Base-by-base conservation (phyloP, 768 basidiomycete species). In the Tylopilus sp. region DNA sequence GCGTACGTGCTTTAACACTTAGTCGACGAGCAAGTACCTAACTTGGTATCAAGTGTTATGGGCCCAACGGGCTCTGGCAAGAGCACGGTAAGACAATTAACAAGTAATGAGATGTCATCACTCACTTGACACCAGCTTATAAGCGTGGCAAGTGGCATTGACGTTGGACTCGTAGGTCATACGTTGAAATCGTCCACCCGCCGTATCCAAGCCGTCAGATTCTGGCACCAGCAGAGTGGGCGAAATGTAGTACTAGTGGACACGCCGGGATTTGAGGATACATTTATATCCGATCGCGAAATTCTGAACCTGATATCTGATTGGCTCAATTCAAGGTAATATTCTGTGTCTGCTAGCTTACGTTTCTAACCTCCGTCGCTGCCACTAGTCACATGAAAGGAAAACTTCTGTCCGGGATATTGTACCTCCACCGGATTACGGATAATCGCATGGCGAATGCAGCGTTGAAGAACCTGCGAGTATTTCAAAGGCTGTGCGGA, bases 401-500 rank as follows among this genome's bases (percentile, higher is more conserved):
- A n/a, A n/a, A n/a, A n/a, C n/a, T n/a, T n/a, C n/a, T n/a, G n/a
- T n/a, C n/a, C n/a, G n/a, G n/a, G n/a, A n/a, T n/a, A n/a, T n/a
- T n/a, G n/a, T n/a, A n/a, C n/a, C n/a, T n/a, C n/a, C n/a, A n/a
- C n/a, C n/a, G n/a, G n/a, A n/a, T n/a, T n/a, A n/a, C n/a, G n/a
- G n/a, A n/a, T n/a, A n/a, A n/a, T n/a, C n/a, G n/a, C n/a, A n/a
- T n/a, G n/a, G n/a, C n/a, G n/a, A n/a, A n/a, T n/a, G n/a, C 68
- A 2, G 60, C 71, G 0, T 47, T 65, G 25, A 71, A 60, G 36
- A 72, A 74, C 51, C 61, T 74, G 11, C 59, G 58, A 8, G 61
- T 72, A 57, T 72, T 77, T 40, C 46, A 30, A 36, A 47, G 57
- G 43, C n/a, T n/a, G n/a, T n/a, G n/a, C n/a, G n/a, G n/a, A n/a